Percentiles rank a stretch among this genome's conserved stretches.
Conservation (phyloP, 2,329 filamentous ascomycete genomes). For the Zymoseptoria passerinii region DNA sequence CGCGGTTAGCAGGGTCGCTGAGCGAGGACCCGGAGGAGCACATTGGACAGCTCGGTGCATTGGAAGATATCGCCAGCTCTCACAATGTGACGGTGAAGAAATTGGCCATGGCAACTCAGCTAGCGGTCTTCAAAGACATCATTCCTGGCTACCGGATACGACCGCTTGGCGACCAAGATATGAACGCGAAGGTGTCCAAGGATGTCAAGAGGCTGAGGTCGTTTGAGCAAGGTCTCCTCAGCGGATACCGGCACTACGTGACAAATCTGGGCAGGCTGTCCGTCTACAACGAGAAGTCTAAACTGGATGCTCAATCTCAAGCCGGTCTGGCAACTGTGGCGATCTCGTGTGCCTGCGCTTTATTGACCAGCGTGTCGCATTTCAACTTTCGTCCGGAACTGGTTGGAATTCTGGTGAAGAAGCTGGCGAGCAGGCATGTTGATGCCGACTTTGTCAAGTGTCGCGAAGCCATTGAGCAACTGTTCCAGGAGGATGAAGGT, state of each 20-base stretch:
- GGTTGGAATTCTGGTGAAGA: constrained; percentile 76
- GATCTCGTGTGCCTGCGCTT: constrained; percentile 73
- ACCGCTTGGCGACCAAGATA: constrained; percentile 64
- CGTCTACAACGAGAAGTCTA: constrained; percentile 42
- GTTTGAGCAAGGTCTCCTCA: constrained; percentile 81
- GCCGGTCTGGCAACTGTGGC: constrained; percentile 59
- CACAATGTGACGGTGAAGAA: constrained; percentile 70
- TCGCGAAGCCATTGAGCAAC: constrained; percentile 64
- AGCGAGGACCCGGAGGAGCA: constrained; percentile 94
- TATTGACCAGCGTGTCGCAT: constrained; percentile 77
- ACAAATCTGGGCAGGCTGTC: constrained; percentile 63
- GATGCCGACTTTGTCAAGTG: constrained; percentile 73
- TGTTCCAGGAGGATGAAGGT: constrained; percentile 84
- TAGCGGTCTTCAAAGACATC: constrained; percentile 87
- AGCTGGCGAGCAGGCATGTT: constrained; percentile 63
- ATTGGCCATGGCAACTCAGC: constrained; percentile 75
- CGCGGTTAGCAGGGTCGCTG: constrained; percentile 67
- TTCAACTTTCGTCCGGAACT: constrained; percentile 94
- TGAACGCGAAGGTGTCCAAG: constrained; percentile 76
- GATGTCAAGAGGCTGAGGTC: constrained; percentile 74
- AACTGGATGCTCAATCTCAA: constrained; percentile 28
- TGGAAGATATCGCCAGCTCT: constrained; percentile 66
- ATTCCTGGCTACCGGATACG: constrained; percentile 96
- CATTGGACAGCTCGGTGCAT: constrained; percentile 64
- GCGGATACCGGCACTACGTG: constrained; percentile 78